Evolutionary conservation across 345 rosid genomes (phyloP), one percentile per base, ranked within the genome.

Genomic region (Schrenkiella parvula): DNA sequence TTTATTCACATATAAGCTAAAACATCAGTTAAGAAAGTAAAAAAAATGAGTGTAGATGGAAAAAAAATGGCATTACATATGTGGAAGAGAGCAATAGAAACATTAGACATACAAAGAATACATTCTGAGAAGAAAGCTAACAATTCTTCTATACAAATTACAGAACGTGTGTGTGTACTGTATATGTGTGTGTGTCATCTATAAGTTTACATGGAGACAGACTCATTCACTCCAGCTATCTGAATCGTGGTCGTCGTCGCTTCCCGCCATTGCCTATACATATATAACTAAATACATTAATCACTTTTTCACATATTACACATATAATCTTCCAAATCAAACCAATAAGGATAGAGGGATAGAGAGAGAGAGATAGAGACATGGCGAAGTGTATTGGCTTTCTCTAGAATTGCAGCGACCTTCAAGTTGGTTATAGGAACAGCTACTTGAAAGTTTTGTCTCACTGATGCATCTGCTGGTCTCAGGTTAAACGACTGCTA

Each of bases 391-490:
- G 91, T 85, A 78, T 82, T 91, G 77, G 98, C 98, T 79, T 91
- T 93, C 93, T 89, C 93, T 78, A 93, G 84, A 71, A 93, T 91
- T 59, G 97, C 98, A 68, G 95, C 92, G 78, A 93, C 90, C 84
- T 66, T 91, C 78, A 88, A 74, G 84, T 91, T 93, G 66, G 97
- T 89, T 75, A 74, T 84, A 39, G 98, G 96, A 57, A 48, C 61
- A 66, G 87, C 88, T 66, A 56, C 68, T 70, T 82, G 98, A 56
- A 88, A 66, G 78, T 86, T 80, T 60, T 95, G 93, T 80, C 95
- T 85, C 72, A 15, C 53, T 13, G 85, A 79, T 15, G 66, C 76
- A 18, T 72, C 62, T 7, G 97, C 80, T 53, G 96, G 96, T 84
- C 87, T 91, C 86, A 93, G 71, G 84, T 85, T 91, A 73, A 87